These are phyloP conservation scores for Fusarium dimerum DNA, from an alignment of 2,329 filamentous ascomycete genomes.

Conservation along the genomic window DNA sequence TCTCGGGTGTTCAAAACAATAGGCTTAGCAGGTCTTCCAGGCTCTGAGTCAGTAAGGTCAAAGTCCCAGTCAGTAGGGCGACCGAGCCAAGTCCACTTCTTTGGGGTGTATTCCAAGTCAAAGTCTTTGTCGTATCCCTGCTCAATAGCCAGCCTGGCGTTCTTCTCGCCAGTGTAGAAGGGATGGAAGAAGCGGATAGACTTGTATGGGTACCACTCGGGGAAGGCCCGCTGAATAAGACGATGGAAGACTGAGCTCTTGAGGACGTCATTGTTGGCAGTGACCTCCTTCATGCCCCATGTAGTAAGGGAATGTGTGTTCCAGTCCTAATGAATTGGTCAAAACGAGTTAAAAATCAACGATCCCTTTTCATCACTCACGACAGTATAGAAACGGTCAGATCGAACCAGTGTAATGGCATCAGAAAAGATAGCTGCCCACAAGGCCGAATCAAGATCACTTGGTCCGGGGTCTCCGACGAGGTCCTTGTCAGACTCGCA, in stretches of 20 bases:
- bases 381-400: conserved; percentile 65
- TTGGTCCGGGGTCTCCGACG: conserved; percentile 65
- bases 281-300: conserved; percentile 27
- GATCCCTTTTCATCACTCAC: too few relatives aligned
- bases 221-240: conserved; percentile 23
- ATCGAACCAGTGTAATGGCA: conserved; percentile 68
- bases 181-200: conserved; percentile 25
- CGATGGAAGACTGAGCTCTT: conserved; percentile 27
- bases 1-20: too few relatives aligned
- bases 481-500: conserved; percentile 64
- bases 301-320: conserved; percentile 39
- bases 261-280: conserved; percentile 14
- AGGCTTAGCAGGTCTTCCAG: too few relatives aligned
- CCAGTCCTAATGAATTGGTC: conserved; percentile 31
- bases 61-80: too few relatives aligned
- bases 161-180: conserved; percentile 21
- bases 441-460: conserved; percentile 55
- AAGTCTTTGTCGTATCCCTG: conserved; percentile 15
- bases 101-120: too few relatives aligned
- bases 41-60: too few relatives aligned
- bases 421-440: conserved; percentile 70
- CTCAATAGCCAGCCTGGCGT: conserved; percentile 10
- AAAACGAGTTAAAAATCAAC: too few relatives aligned
- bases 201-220: conserved; percentile 19
- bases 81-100: too few relatives aligned